These are phyloP conservation scores for Trapa bicornis DNA, from an alignment of 345 rosid species.

Conservation along the genomic window DNA sequence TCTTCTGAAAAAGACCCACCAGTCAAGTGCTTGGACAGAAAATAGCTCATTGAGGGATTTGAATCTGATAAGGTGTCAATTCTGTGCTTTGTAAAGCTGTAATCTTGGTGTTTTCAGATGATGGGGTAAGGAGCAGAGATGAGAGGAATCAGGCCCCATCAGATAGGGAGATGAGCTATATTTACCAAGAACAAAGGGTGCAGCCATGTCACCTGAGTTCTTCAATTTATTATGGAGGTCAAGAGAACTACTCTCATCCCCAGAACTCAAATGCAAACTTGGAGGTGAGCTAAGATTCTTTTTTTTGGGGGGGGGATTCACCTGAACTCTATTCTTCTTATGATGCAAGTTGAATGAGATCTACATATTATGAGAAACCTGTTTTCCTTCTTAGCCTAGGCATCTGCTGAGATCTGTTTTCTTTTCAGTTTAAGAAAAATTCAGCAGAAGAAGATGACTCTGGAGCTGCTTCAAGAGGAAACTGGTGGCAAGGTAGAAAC, in stretches of 20 bases:
- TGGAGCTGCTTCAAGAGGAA: conserved; percentile 72
- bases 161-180: conserved; percentile 21
- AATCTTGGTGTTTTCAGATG: conserved; percentile 18
- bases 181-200: conserved; percentile 29
- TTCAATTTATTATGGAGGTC: conserved; percentile 36
- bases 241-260: conserved; percentile 25
- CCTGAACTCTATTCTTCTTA: not conserved
- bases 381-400: not conserved
- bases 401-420: conserved; percentile 3
- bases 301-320: too few relatives aligned
- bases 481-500: conserved; percentile 90
- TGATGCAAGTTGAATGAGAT: not conserved
- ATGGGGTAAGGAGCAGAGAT: conserved; percentile 18
- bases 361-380: not conserved
- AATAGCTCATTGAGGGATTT: not conserved
- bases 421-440: conserved; percentile 43
- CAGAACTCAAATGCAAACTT: conserved; percentile 38
- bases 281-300: conserved; percentile 20
- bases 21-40: not conserved
- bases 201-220: conserved; percentile 37
- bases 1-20: not conserved
- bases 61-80: not conserved
- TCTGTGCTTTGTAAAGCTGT: not conserved
- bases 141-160: conserved; percentile 20
- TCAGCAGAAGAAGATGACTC: conserved; percentile 62